Base-by-base conservation (phyloP, 1,139 yeast species). In the Dujonia santamariae region DNA sequence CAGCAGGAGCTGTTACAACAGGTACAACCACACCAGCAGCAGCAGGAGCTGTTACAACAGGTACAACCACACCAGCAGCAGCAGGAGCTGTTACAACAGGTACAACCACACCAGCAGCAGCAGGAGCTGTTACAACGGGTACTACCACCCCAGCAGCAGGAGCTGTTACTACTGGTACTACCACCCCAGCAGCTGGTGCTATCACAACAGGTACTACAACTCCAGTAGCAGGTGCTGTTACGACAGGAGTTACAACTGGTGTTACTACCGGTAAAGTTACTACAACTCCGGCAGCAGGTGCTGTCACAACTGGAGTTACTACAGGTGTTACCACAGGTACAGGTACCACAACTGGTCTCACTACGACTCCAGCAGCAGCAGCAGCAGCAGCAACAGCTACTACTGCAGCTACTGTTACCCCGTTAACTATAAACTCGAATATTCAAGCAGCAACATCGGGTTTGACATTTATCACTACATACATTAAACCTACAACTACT, bases 401-500 rank as follows among this genome's bases (percentile, higher is more conserved):
- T 13, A 21, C 27, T 15, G 28, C 24, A 3, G 29, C 37, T 12
- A 30, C 23, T 15, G 42, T 35, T 14, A 35, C 34, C 4, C 41
- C 37, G 5, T 34, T 41, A 9, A 39, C 40, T 19, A 24, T 42
- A 4, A 33, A 44, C 9, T 36, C 35, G 4, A 19, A 31, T 21
- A 12, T 19, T 7, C 19, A 26, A 13, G 27, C 20, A 7, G 32
- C 34, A 19, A 48, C 49, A 11, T 31, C 30, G 15, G 40, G 47
- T 15, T 49, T 47, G 9, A 44, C 53, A 26, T 50, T 41, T 31
- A 39, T 50, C 29, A 50, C 53, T 26, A 43, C 54, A 11, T 37
- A 50, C 41, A 50, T 31, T 8, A 9, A 23, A 14, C 31, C 28
- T n/a, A 30, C 35, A 4, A 30, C 19, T n/a, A 30, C 33, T 5